A percentile compares a stretch with the other conserved stretches of the same genome.
phyloP scores from a whole-genome alignment of 2,329 filamentous ascomycete genomes.

The Ceratocystis albifundus region DNA sequence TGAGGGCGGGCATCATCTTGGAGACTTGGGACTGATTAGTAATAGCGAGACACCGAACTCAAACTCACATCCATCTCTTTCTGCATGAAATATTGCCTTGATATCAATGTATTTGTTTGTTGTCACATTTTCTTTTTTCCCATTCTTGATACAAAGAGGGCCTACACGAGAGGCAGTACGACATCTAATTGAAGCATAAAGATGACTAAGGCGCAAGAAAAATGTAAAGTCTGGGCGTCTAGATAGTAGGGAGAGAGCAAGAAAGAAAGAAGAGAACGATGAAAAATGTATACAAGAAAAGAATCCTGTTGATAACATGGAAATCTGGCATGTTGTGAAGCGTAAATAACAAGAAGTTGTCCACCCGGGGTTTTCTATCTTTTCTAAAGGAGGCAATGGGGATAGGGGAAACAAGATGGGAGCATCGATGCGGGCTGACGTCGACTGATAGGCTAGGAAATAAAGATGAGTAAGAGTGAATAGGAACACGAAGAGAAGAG shows the following conservation, averaged over 20 bases:
- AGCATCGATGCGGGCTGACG: too few relatives aligned
- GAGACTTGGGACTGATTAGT: too few relatives aligned
- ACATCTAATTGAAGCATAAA: background rate
- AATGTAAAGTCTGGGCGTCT: background rate
- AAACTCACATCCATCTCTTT: too few relatives aligned
- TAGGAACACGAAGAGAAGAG: conserved; percentile 3
- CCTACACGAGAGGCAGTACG: too few relatives aligned
- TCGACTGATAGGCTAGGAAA: background rate
- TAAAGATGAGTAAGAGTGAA: background rate
- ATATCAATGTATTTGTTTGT: too few relatives aligned
- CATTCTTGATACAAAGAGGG: too few relatives aligned
- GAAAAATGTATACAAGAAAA: background rate
- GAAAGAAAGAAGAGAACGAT: background rate
- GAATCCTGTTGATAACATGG: background rate
- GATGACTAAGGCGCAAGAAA: background rate
- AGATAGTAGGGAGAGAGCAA: background rate
- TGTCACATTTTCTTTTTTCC: too few relatives aligned
- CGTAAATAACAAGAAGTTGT: background rate
- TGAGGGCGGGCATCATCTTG: too few relatives aligned
- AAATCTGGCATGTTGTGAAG: background rate
- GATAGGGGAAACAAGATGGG: background rate
- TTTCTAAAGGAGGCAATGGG: background rate
- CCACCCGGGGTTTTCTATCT: background rate
- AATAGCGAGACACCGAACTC: too few relatives aligned
- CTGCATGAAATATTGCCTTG: too few relatives aligned